phyloP scores from a whole-genome alignment of 169 alveolate species.

The Plasmodium knowlesi region DNA sequence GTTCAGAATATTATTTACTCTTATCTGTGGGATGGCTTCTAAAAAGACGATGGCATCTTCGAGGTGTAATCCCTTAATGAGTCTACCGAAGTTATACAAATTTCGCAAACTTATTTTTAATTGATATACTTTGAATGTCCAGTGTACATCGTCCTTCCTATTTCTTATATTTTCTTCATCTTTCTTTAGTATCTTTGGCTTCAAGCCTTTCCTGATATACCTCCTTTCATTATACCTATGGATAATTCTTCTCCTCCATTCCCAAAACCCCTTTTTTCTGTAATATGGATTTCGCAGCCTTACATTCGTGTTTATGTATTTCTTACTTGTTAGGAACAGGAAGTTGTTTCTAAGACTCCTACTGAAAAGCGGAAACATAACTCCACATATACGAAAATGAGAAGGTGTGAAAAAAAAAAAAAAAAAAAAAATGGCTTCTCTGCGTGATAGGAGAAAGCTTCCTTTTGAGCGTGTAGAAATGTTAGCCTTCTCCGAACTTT shows the following conservation, averaged over 20 bases:
- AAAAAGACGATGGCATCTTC: constrained; percentile 87
- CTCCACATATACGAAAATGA: neutral
- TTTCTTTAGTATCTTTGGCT: constrained; percentile 80
- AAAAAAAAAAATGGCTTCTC: neutral
- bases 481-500: neutral
- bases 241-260: constrained; percentile 84
- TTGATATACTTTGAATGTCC: constrained; percentile 85
- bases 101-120: constrained; percentile 84
- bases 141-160: constrained; percentile 71
- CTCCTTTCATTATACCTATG: constrained; percentile 77
- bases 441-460: neutral
- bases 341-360: neutral
- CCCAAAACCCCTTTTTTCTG: constrained; percentile 87
- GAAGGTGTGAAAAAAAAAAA: neutral
- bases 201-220: constrained; percentile 78
- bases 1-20: constrained; percentile 80
- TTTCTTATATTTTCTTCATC: constrained; percentile 79
- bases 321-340: constrained; percentile 19
- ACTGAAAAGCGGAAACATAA: constrained; percentile 3
- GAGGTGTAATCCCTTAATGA: constrained; percentile 79
- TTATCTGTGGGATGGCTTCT: constrained; percentile 81
- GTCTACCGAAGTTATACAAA: constrained; percentile 79
- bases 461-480: neutral
- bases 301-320: constrained; percentile 77
- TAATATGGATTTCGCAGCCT: constrained; percentile 84